Base-by-base conservation (phyloP, 1,284 basidiomycete species). In the Farysia itapuensis region DNA sequence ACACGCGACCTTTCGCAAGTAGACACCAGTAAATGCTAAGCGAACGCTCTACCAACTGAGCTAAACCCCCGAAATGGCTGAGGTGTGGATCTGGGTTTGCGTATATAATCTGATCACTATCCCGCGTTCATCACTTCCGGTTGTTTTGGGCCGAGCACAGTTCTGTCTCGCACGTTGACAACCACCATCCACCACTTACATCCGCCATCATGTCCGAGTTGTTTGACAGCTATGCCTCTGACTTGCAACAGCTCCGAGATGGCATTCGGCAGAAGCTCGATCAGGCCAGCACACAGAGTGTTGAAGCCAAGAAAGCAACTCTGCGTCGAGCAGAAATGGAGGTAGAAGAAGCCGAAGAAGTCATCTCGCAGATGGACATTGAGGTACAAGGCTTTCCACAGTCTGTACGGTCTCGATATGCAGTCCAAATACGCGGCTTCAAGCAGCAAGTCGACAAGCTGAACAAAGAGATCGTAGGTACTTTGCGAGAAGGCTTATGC, bases 341-440 rank as follows among this genome's bases (percentile, higher is more conserved):
- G 77, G 81, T 96, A 3, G 95, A 98, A 73, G 95, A 99, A 79
- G 94, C 93, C 0, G 93, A 97, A 68, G 95, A 99, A 81, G 92
- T 97, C 24, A 54, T 73, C 9, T 90, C 90, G 25, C 95, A 99
- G 83, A 97, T 99, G 94, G 93, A 97, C 79, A 88, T 98, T 54
- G 95, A 99, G 80, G 86, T 95, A n/a, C 91, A 93, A 72, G 88
- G 89, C 11, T 93, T 97, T 77, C 92, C 93, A 0, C 86, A 89
- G 70, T 65, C 69, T 31, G 66, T 75, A 19, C 67, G 69, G 19
- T 61, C 59, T 30, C 50, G 66, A 31, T 76, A 56, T 31, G 21
- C 45, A 4, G 54, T 67, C 2, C 46, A 75, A 33, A 53, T 76
- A 13, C 48, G 66, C 30, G 64, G 51, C 0, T 58, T 58, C 34